These are phyloP conservation scores for Dictyostelium discoideum DNA, from an alignment of 78 protist genomes.

Conservation along the genomic window DNA sequence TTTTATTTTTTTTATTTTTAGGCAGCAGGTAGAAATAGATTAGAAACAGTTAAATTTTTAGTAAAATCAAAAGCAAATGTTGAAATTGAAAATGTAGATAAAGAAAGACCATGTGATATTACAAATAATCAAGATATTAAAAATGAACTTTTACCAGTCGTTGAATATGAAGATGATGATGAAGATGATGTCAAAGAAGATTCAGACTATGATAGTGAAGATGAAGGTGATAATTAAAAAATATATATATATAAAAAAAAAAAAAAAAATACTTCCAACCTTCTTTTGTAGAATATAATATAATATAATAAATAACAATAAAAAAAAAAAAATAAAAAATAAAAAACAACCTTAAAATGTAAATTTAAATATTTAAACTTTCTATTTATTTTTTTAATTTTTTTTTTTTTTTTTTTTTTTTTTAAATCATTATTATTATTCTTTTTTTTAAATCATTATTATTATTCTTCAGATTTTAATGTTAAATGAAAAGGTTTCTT, in stretches of 20 bases:
- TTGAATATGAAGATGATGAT: slow-evolving; percentile 23
- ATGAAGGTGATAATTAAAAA: slow-evolving; percentile 46
- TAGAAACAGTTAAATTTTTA: slow-evolving; percentile 31
- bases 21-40: slow-evolving; percentile 56
- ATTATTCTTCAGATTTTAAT: background rate
- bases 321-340: background rate
- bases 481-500: background rate
- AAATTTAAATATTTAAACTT: background rate
- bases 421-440: background rate
- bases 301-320: no score
- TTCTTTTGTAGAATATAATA: background rate
- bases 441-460: background rate
- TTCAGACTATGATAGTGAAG: slow-evolving; percentile 46
- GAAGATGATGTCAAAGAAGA: slow-evolving; percentile 34
- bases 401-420: background rate
- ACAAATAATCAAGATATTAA: slow-evolving; percentile 38
- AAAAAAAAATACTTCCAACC: background rate
- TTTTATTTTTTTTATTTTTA: background rate
- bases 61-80: slow-evolving; percentile 28
- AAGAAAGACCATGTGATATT: slow-evolving; percentile 49
- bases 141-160: slow-evolving; percentile 38
- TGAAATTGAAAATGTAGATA: slow-evolving; percentile 44
- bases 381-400: background rate
- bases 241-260: no score
- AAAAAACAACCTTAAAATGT: background rate